These are phyloP conservation scores for Neurospora sp. DNA, from an alignment of 2,329 filamentous ascomycete species.

Conservation along the genomic window DNA sequence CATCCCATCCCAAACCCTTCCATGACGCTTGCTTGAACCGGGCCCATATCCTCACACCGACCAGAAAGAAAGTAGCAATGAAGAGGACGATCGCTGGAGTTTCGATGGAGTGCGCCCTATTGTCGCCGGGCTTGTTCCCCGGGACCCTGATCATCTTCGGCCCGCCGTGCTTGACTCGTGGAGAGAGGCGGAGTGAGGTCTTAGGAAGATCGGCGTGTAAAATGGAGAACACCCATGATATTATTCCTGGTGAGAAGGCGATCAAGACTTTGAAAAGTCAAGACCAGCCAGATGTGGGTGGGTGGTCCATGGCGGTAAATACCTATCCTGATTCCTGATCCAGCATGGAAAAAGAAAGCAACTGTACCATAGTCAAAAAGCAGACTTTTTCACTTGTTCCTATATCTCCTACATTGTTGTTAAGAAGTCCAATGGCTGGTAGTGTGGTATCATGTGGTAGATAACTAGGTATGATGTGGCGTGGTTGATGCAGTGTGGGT, in stretches of 20 bases:
- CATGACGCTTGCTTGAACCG: conserved; percentile 27
- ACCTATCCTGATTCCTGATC: background rate
- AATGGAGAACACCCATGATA: background rate
- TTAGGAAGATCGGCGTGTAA: background rate
- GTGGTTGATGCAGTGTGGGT: background rate
- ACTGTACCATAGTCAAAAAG: background rate
- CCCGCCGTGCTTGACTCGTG: background rate
- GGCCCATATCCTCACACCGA: conserved; percentile 30
- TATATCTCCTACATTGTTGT: background rate
- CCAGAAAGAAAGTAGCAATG: conserved; percentile 30
- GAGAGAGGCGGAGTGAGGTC: background rate
- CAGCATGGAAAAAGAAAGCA: background rate
- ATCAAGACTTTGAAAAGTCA: background rate
- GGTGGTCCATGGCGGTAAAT: background rate
- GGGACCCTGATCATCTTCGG: conserved; percentile 16
- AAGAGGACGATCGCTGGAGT: conserved; percentile 34
- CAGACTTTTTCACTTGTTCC: background rate
- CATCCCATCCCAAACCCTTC: conserved; percentile 28
- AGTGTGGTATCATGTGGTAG: background rate
- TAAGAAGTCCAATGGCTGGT: background rate
- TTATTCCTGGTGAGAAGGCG: background rate
- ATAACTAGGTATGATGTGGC: background rate
- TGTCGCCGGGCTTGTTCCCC: conserved; percentile 24
- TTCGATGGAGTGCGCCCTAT: conserved; percentile 28
- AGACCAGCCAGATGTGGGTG: background rate